Base-by-base conservation (phyloP, 257 asterid genomes). In the Scutellaria barbata region DNA sequence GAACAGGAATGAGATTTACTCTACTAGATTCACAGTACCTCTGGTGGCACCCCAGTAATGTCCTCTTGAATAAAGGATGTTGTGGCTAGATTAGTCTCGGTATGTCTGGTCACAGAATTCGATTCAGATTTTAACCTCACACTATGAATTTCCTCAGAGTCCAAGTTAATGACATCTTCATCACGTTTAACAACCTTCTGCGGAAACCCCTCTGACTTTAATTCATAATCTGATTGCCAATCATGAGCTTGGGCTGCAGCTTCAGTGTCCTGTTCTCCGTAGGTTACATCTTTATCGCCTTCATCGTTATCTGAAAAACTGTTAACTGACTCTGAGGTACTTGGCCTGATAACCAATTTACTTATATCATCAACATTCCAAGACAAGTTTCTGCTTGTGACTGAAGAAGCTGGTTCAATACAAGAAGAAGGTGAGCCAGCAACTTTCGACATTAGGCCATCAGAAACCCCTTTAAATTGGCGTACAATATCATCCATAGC, bases 401-500 rank as follows among this genome's bases (percentile, higher is more conserved):
- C 79, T 54, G 86, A 77, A 57, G 90, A 59, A 71, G 77, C 68
- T 64, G 84, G 83, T 41, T 81, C 96, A 63, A 52, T 71, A 68
- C 83, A 70, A 61, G 85, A 70, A 16, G 89, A 69, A 71, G 96
- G 83, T 53, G 92, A 78, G 70, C 89, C 88, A 72, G 85, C 85
- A 77, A 82, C 94, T 80, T 89, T 90, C 80, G 83, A 79, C 82
- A 81, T 78, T 43, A 92, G 79, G 61, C 99, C 96, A 81, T 83
- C 96, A 51, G 99, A 94, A 75, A 91, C 99, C 68, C 96, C 99
- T 85, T 88, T 95, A 82, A 95, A 88, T 81, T 95, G 99, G 63
- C 99, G 97, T 69, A 92, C 89, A 68, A 95, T 88, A 78, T 95
- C 99, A 86, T 95, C 99, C 92, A 95, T 71, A 67, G 99, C 98